Percentiles rank a stretch among this genome's conserved stretches.
Evolutionary conservation across 208 protist species (phyloP).

Genomic region (Angomonas deanei): DNA sequence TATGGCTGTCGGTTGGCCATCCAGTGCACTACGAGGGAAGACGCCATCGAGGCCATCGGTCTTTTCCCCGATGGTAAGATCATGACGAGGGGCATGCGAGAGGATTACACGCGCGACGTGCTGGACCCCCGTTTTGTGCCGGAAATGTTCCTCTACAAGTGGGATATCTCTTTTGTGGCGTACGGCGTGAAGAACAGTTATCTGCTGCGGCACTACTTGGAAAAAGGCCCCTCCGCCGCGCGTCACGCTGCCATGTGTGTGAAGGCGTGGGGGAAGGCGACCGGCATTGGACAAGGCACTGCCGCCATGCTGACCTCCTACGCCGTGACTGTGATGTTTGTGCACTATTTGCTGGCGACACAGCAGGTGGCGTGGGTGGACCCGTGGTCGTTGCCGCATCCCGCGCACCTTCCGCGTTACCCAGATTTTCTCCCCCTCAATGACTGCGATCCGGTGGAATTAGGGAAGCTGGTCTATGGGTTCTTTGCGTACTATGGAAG

Average conservation of each 20-base stretch:
- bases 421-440: constrained; percentile 76
- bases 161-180: constrained; percentile 86
- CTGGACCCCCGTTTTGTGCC: constrained; percentile 79
- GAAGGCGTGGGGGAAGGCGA: constrained; percentile 90
- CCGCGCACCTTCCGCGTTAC: constrained; percentile 80
- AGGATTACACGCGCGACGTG: constrained; percentile 83
- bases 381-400: constrained; percentile 82
- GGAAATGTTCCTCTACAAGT: constrained; percentile 88
- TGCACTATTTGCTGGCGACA: constrained; percentile 84
- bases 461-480: constrained; percentile 71
- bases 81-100: constrained; percentile 82
- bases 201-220: constrained; percentile 79
- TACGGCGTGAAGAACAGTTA: constrained; percentile 91
- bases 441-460: constrained; percentile 61
- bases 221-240: constrained; percentile 43
- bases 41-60: constrained; percentile 83
- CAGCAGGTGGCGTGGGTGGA: constrained; percentile 76
- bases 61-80: constrained; percentile 85
- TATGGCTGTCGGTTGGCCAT: constrained; percentile 80
- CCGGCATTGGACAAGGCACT: constrained; percentile 65
- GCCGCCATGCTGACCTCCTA: constrained; percentile 87
- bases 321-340: constrained; percentile 79
- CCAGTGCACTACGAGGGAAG: constrained; percentile 68
- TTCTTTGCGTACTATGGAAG: constrained; percentile 86
- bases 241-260: constrained; percentile 81